Base-by-base conservation (phyloP, 164 flowering plant species). In the Magnolia officinalis region DNA sequence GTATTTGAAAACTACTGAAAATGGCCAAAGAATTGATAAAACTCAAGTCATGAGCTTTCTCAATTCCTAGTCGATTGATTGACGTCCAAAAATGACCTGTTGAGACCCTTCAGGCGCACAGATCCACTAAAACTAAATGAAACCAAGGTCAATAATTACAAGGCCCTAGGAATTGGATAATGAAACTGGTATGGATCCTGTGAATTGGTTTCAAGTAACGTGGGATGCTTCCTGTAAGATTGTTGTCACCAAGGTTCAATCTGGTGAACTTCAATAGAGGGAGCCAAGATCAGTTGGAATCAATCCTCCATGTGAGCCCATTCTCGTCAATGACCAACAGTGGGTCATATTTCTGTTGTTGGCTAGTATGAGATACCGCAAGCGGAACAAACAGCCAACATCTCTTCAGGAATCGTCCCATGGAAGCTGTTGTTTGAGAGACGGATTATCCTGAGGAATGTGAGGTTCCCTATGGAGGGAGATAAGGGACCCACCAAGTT, bases 151-250 rank as follows among this genome's bases (percentile, higher is more conserved):
- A 45, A 78, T 31, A 18, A 51, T 23, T 49, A 61, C 1, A 37
- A 70, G 68, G 21, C 23, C 51, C 6, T 73, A 21, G 55, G 76
- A 72, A 73, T 78, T 78, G 23, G 75, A 31, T 21, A 78, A 23
- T 45, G 80, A 78, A n/a, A 65, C 13, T 21, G 80, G 80, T 4
- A 75, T 75, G 50, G 74, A 13, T 20, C 78, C 81, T 55, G n/a
- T 64, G 1, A 79, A 64, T 8, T 21, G 29, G 68, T 79, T 79
- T 20, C 51, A 65, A 65, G 26, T 65, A 65, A 65, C 37, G 24
- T 1, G 68, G 68, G 24, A 65, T 65, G 68, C 16, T 65, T 65
- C 68, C 68, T 72, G 24, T 24, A 5, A 72, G 45, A 24, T 16
- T 23, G 64, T 72, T 72, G 23, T 0, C 1, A 8, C 3, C 50